Evolutionary conservation across 1,284 basidiomycete species (phyloP).

Genomic region (Neotropicomus parvogracilis): DNA sequence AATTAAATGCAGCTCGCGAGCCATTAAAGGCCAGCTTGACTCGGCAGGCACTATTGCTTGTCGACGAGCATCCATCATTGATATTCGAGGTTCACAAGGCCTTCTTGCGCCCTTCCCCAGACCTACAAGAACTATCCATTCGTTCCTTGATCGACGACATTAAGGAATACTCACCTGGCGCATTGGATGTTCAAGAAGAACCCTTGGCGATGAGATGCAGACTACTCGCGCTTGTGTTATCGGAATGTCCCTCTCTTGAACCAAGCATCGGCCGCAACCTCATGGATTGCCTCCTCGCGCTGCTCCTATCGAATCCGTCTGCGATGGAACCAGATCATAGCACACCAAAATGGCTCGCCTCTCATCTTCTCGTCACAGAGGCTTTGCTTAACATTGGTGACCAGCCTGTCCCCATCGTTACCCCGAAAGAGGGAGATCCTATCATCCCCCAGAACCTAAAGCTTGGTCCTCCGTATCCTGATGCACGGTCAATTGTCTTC

Average conservation of each 20-base stretch:
- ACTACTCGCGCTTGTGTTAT: conserved; percentile 79
- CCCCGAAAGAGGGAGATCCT: conserved; percentile 68
- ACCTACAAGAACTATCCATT: conserved; percentile 60
- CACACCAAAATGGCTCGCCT: conserved; percentile 80
- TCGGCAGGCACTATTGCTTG: conserved; percentile 68
- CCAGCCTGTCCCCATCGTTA: conserved; percentile 57
- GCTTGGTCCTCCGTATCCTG: conserved; percentile 57
- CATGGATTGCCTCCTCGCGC: conserved; percentile 61
- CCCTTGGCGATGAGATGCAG: conserved; percentile 79
- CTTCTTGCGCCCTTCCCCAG: conserved; percentile 63
- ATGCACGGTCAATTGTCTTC: conserved; percentile 67
- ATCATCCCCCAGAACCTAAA: conserved; percentile 49
- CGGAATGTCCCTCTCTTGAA: conserved; percentile 63
- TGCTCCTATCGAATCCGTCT: conserved; percentile 57
- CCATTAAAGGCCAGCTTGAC: conserved; percentile 65
- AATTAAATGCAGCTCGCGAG: conserved; percentile 67
- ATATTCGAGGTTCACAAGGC: conserved; percentile 87
- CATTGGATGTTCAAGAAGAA: conserved; percentile 66
- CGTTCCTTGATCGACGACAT: conserved; percentile 70
- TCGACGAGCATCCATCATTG: conserved; percentile 83
- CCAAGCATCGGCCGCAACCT: conserved; percentile 50
- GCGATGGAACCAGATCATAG: conserved; percentile 48
- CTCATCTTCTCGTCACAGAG: conserved; percentile 79
- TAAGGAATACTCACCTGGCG: conserved; percentile 60
- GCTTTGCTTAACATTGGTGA: conserved; percentile 75